Evolutionary conservation across 192 early-diverging fungal genomes (phyloP).

Genomic region (Fimicolochytrium jonesii): DNA sequence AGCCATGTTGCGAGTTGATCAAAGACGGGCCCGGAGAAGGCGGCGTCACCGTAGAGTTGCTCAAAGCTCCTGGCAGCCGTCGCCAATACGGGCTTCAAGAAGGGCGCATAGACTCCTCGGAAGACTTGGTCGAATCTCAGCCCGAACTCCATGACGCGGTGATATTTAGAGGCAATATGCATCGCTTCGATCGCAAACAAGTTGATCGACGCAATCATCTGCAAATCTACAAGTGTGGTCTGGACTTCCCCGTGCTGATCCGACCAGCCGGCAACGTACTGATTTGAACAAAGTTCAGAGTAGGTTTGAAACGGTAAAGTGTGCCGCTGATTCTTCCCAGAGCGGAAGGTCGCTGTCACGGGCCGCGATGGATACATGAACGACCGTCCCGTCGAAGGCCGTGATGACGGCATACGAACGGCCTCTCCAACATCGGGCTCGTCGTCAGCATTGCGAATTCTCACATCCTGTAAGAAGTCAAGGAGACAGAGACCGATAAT

Average conservation of each 20-base stretch:
- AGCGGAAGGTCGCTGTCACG: constrained; percentile 1
- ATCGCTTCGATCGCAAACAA: constrained; percentile 27
- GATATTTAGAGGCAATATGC: constrained; percentile 9
- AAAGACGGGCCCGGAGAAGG: neutral
- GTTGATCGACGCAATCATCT: constrained; percentile 4
- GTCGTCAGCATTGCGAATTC: constrained; percentile 6
- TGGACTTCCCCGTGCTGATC: constrained; percentile 21
- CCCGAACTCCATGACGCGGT: constrained; percentile 20
- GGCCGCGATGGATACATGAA: constrained; percentile 15
- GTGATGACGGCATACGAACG: constrained; percentile 7
- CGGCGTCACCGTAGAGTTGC: neutral
- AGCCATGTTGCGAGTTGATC: constrained; percentile 10
- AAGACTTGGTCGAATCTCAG: constrained; percentile 22
- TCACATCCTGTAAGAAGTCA: constrained; percentile 30
- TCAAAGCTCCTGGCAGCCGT: neutral
- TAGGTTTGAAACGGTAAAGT: constrained; percentile 9
- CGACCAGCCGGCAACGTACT: constrained; percentile 18
- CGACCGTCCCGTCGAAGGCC: neutral
- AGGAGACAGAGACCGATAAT: constrained; percentile 28
- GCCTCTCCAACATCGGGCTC: neutral
- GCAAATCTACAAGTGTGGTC: constrained; percentile 9
- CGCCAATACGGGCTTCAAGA: constrained; percentile 15
- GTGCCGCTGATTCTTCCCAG: neutral
- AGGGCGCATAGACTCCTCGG: neutral
- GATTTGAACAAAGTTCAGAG: constrained; percentile 10